A percentile compares a stretch with the other conserved stretches of the same genome.
Conservation (phyloP, 2,329 filamentous ascomycete species). For the Aphanocladium album region DNA sequence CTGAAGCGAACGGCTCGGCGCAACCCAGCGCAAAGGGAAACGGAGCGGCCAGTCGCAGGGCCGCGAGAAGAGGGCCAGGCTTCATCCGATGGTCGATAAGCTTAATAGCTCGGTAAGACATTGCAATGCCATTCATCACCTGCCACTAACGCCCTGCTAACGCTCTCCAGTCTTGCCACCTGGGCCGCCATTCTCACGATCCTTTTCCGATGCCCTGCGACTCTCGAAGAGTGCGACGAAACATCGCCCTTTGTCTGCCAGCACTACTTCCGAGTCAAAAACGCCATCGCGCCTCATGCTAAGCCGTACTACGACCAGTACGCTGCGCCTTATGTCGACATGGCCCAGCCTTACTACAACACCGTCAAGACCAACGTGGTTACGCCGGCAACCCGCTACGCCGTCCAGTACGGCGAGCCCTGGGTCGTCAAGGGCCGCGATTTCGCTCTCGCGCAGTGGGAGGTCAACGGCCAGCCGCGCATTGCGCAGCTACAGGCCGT, state of each 20-base stretch:
- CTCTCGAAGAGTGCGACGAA: constrained; percentile 60
- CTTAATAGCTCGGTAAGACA: constrained; percentile 49
- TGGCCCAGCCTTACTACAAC: constrained; percentile 70
- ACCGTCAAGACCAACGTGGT: constrained; percentile 59
- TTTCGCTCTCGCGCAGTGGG: constrained; percentile 70
- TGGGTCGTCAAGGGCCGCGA: constrained; percentile 61
- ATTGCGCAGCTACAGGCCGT: constrained; percentile 59
- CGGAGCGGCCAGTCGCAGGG: constrained; percentile 23
- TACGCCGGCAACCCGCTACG: constrained; percentile 61
- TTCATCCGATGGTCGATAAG: constrained; percentile 39
- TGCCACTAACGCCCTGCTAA: constrained; percentile 8
- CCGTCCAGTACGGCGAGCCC: constrained; percentile 70
- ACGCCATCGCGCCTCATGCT: constrained; percentile 64
- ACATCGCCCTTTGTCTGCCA: constrained; percentile 74
- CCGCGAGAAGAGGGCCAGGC: constrained; percentile 21
- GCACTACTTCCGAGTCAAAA: constrained; percentile 67
- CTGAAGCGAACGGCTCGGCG: constrained; percentile 35
- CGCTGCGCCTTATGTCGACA: constrained; percentile 74
- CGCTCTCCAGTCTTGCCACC: constrained; percentile 57
- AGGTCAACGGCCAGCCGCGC: constrained; percentile 70
- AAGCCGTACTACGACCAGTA: constrained; percentile 83
- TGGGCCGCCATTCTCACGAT: constrained; percentile 85
- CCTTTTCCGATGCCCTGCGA: constrained; percentile 75
- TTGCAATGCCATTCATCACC: neutral
- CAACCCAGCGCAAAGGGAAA: constrained; percentile 30